Evolutionary conservation across 2,329 filamentous ascomycete genomes (phyloP).

Genomic region (Sporothrix inflata): DNA sequence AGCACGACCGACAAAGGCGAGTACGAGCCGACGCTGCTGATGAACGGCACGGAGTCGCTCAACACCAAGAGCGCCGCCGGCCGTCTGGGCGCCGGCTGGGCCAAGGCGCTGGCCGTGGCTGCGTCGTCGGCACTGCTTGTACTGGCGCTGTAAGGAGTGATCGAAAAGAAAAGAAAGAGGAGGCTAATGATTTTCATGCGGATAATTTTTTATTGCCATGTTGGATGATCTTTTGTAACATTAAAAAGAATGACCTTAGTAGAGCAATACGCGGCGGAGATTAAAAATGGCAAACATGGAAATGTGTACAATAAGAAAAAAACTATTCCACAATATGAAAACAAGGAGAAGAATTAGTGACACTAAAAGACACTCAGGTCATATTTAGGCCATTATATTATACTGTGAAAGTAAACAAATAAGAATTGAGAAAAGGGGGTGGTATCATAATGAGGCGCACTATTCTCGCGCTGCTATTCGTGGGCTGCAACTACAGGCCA

Average conservation of each 20-base stretch:
- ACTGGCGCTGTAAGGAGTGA: not conserved
- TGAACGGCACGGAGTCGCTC: conserved; percentile 31
- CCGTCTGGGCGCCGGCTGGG: not conserved
- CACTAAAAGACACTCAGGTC: not conserved
- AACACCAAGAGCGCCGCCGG: conserved; percentile 27
- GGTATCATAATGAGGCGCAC: conserved; percentile 2
- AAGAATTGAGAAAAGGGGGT: not conserved
- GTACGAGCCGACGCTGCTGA: conserved; percentile 42
- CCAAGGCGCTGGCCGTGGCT: not conserved
- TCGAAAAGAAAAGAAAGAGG: not conserved
- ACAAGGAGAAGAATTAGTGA: not conserved
- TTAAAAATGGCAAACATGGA: not conserved
- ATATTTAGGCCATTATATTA: not conserved
- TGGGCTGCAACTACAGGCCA: not conserved
- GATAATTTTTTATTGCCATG: not conserved
- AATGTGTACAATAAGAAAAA: not conserved
- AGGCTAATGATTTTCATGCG: not conserved
- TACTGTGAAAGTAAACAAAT: not conserved
- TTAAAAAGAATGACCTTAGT: not conserved
- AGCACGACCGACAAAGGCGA: conserved; percentile 34
- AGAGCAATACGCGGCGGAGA: not conserved
- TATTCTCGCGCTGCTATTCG: not conserved
- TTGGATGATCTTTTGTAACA: not conserved
- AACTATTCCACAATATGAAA: not conserved
- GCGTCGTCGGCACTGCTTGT: conserved; percentile 3